Evolutionary conservation across 495 filamentous ascomycete species (phyloP).

Genomic region (Venustampulla echinocandica): DNA sequence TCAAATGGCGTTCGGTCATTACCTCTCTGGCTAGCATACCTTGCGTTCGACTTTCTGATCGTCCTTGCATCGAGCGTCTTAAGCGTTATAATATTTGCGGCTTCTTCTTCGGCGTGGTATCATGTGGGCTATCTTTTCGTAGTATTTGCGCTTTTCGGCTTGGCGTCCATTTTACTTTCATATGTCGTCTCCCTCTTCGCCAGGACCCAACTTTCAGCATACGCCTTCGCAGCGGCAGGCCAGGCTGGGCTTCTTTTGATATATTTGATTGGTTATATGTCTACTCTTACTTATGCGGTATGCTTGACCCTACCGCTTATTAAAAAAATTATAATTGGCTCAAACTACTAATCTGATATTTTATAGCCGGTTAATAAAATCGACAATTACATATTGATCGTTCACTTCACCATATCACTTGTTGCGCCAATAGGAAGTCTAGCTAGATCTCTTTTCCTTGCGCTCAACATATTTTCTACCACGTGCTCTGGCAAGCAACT

Average conservation of each 20-base stretch:
- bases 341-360: not conserved
- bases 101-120: slow-evolving; percentile 57
- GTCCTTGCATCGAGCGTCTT: slow-evolving; percentile 51
- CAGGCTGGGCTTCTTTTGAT: slow-evolving; percentile 68
- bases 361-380: slow-evolving; percentile 42
- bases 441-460: slow-evolving; percentile 57
- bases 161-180: slow-evolving; percentile 58
- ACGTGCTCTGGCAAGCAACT: slow-evolving; percentile 55
- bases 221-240: slow-evolving; percentile 63
- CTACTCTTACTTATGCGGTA: slow-evolving; percentile 53
- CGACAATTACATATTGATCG: slow-evolving; percentile 48
- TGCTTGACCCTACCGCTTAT: not conserved
- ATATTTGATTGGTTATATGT: slow-evolving; percentile 68
- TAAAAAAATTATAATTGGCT: too few species aligned
- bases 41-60: slow-evolving; percentile 66
- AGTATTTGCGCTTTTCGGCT: slow-evolving; percentile 65
- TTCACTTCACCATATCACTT: slow-evolving; percentile 58
- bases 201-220: slow-evolving; percentile 60
- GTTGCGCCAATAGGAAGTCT: slow-evolving; percentile 64
- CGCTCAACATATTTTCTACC: slow-evolving; percentile 69
- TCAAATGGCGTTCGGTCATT: slow-evolving; percentile 69
- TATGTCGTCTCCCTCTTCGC: slow-evolving; percentile 69
- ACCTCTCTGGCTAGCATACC: slow-evolving; percentile 72
- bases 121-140: slow-evolving; percentile 67
- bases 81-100: slow-evolving; percentile 54